Percentiles rank a stretch among this genome's conserved stretches.
phyloP scores from a whole-genome alignment of 768 basidiomycete species.

The Lactifluus pinguis region DNA sequence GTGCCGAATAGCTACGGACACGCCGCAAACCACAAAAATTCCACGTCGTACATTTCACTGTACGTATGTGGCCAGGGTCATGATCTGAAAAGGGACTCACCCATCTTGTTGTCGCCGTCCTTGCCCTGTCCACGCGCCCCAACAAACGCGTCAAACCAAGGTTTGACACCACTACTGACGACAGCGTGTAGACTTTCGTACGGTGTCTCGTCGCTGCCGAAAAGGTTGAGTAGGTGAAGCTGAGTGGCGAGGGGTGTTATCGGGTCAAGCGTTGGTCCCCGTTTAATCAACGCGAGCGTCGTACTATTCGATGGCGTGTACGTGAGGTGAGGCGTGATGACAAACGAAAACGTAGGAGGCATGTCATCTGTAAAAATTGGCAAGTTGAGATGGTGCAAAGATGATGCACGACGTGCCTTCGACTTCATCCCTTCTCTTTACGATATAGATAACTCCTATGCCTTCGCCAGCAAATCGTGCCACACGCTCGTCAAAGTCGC shows the following conservation, averaged over 20 bases:
- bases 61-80: neutral
- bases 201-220: slow-evolving; percentile 79
- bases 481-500: slow-evolving; percentile 67
- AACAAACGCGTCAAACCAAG: slow-evolving; percentile 98
- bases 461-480: slow-evolving; percentile 67
- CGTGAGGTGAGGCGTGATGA: slow-evolving; percentile 61
- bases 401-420: slow-evolving; percentile 44
- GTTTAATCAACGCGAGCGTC: slow-evolving; percentile 93
- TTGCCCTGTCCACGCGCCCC: slow-evolving; percentile 70
- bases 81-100: slow-evolving; percentile 27
- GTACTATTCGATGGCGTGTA: slow-evolving; percentile 74
- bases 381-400: neutral
- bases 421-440: slow-evolving; percentile 64
- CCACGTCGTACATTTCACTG: neutral
- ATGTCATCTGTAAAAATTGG: slow-evolving; percentile 45
- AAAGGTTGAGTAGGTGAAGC: slow-evolving; percentile 87
- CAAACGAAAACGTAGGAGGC: slow-evolving; percentile 53
- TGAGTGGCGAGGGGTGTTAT: slow-evolving; percentile 73
- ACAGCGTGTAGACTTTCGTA: slow-evolving; percentile 95
- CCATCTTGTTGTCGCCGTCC: slow-evolving; percentile 77
- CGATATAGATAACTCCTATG: slow-evolving; percentile 72
- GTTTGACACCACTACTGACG: slow-evolving; percentile 91
- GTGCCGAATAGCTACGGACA: neutral
- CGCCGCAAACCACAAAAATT: neutral
- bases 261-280: slow-evolving; percentile 73